Evolutionary conservation across 345 rosid genomes (phyloP).

Genomic region (Cardamine chenopodiifolia): DNA sequence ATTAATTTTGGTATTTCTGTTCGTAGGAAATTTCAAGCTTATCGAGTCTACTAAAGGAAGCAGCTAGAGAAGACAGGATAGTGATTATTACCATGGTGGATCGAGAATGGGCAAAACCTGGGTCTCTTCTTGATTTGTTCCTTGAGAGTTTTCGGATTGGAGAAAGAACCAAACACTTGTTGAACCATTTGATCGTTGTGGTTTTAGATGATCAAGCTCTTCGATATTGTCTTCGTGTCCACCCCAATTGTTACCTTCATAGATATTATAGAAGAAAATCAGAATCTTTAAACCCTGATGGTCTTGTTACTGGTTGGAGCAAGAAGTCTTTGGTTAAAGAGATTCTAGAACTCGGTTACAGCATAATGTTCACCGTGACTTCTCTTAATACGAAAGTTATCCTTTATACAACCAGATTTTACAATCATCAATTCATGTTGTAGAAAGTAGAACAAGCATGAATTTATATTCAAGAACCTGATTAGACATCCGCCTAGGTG

Average conservation of each 20-base stretch:
- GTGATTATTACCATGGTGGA: constrained; percentile 54
- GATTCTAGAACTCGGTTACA: constrained; percentile 51
- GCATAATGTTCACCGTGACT: constrained; percentile 51
- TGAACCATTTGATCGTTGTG: constrained; percentile 56
- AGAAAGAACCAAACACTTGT: constrained; percentile 38
- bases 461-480: background rate
- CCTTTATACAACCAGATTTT: background rate
- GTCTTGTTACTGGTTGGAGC: constrained; percentile 13
- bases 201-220: constrained; percentile 49
- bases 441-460: background rate
- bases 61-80: constrained; percentile 41
- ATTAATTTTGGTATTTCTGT: background rate
- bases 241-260: constrained; percentile 49
- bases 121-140: constrained; percentile 55
- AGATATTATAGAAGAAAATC: background rate
- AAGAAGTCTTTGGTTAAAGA: constrained; percentile 36
- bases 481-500: background rate
- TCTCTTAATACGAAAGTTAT: background rate
- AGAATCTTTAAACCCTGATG: constrained; percentile 4
- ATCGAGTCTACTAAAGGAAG: constrained; percentile 38
- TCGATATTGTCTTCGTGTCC: constrained; percentile 43
- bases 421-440: background rate
- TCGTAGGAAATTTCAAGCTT: constrained; percentile 31
- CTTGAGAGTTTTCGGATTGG: constrained; percentile 56
- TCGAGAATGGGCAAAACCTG: constrained; percentile 48